Evolutionary conservation across 2,329 filamentous ascomycete genomes (phyloP).

Genomic region (Trichoderma breve): DNA sequence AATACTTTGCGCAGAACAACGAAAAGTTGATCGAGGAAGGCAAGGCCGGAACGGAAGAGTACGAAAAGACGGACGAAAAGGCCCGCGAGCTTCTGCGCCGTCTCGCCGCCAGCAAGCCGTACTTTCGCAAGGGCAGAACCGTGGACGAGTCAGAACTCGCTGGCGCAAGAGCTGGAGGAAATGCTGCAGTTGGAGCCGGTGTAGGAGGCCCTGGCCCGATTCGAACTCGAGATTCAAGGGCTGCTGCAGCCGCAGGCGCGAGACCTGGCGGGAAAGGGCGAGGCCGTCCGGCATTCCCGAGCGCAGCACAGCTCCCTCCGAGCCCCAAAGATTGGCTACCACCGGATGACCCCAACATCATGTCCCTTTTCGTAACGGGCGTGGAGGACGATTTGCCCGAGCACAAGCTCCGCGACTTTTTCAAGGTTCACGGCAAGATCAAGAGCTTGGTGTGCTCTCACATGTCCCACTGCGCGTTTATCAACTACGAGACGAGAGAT

Average conservation of each 20-base stretch:
- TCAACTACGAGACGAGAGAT: slow-evolving; percentile 86
- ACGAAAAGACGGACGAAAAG: slow-evolving; percentile 97
- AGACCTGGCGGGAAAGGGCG: slow-evolving; percentile 41
- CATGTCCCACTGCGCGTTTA: slow-evolving; percentile 93
- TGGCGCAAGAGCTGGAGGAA: slow-evolving; percentile 43
- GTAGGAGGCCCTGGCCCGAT: slow-evolving; percentile 71
- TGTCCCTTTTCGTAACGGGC: slow-evolving; percentile 90
- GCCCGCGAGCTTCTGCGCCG: slow-evolving; percentile 81
- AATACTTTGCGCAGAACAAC: slow-evolving; percentile 97
- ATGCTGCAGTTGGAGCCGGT: slow-evolving; percentile 53
- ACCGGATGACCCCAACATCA: slow-evolving; percentile 79
- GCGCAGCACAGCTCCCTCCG: slow-evolving; percentile 71
- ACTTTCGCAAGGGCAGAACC: slow-evolving; percentile 82
- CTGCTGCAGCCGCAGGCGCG: slow-evolving; percentile 50
- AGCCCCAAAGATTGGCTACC: slow-evolving; percentile 83
- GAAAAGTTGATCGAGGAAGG: slow-evolving; percentile 95
- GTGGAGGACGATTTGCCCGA: slow-evolving; percentile 96
- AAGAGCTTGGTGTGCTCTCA: slow-evolving; percentile 94
- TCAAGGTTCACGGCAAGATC: slow-evolving; percentile 83
- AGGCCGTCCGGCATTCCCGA: slow-evolving; percentile 61
- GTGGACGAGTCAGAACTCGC: slow-evolving; percentile 57
- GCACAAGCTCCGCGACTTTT: slow-evolving; percentile 85
- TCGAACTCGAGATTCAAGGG: slow-evolving; percentile 65
- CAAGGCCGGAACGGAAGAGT: slow-evolving; percentile 78
- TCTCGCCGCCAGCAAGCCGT: slow-evolving; percentile 88